These are phyloP conservation scores for Mortierella sp. DNA, from an alignment of 371 early-diverging fungal species.

Conservation along the genomic window DNA sequence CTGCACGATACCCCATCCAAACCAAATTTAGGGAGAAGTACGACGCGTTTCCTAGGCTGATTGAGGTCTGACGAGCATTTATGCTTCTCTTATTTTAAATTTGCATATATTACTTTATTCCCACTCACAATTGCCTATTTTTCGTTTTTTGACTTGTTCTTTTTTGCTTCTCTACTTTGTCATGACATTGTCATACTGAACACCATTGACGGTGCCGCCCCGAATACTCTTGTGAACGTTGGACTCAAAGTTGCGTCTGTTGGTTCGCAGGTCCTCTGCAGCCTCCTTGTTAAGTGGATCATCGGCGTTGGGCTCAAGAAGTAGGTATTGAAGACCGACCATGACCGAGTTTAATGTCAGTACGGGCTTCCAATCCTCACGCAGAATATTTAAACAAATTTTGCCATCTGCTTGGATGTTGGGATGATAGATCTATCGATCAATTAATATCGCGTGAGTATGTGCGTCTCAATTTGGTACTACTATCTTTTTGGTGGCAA, in stretches of 20 bases:
- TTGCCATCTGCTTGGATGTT: constrained; percentile 99
- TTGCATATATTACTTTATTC: background rate
- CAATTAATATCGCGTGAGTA: background rate
- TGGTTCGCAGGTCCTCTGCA: constrained; percentile 78
- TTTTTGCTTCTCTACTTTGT: constrained; percentile 11
- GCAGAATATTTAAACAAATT: constrained; percentile 98
- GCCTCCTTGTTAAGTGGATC: constrained; percentile 99
- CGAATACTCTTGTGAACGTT: constrained; percentile 79
- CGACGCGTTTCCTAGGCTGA: no score
- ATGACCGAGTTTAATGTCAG: constrained; percentile 96
- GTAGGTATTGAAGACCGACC: constrained; percentile 95
- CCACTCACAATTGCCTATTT: background rate
- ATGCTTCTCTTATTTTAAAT: no score
- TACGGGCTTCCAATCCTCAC: constrained; percentile 99
- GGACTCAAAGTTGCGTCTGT: constrained; percentile 73
- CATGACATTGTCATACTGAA: constrained; percentile 76
- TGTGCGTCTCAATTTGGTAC: background rate
- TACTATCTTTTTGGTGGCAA: constrained; percentile 17
- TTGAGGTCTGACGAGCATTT: no score
- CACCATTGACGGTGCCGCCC: constrained; percentile 76
- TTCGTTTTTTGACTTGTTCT: constrained; percentile 1
- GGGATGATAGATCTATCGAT: constrained; percentile 92
- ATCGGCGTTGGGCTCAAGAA: constrained; percentile 98
- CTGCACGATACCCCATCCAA: no score
- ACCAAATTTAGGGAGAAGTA: no score